Base-by-base conservation (phyloP, 495 filamentous ascomycete genomes). In the Saxophila tyrrhenica region DNA sequence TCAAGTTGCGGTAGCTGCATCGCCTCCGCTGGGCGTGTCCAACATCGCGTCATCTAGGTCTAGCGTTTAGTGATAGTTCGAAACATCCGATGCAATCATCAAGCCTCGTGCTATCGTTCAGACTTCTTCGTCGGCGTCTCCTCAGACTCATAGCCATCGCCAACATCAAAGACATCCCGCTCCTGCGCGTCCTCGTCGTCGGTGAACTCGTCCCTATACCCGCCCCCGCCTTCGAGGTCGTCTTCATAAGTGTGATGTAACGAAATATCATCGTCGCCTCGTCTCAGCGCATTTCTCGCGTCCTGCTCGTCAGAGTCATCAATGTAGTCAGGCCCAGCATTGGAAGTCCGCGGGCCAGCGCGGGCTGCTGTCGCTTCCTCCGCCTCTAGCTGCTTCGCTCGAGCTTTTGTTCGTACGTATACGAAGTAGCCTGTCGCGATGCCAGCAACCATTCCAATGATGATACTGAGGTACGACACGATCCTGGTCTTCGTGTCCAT, bases 321-420 rank as follows among this genome's bases (percentile, higher is more conserved):
- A 15, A 57, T 55, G 50, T 68, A 73, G 41, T 60, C 63, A n/a
- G 24, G 25, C 10, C 54, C 35, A 8, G 22, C 48, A 17, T 25
- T 24, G 25, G 42, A 19, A 7, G 54, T 17, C 20, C 48, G 50
- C 49, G 50, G 42, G 42, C 57, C 44, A 56, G 60, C 23, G 51
- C 58, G 0, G 35, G 48, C 25, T 23, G 53, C 46, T 50, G 46
- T 60, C 70, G 73, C 38, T 65, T 91, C 90, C 60, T 88, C 84
- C n/a, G 75, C 76, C 61, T 95, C 91, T 11, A 98, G 76, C 67
- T 95, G 81, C 49, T 78, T 77, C 5, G 92, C 88, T 3, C 92
- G 78, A 48, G 85, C 80, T 71, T 94, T 79, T 13, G 94, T 97
- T 55, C 80, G 80, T 59, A 50, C 51, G 71, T 95, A 98, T 58